phyloP scores from a whole-genome alignment of 345 rosid species.

The Eucalyptus regnans region DNA sequence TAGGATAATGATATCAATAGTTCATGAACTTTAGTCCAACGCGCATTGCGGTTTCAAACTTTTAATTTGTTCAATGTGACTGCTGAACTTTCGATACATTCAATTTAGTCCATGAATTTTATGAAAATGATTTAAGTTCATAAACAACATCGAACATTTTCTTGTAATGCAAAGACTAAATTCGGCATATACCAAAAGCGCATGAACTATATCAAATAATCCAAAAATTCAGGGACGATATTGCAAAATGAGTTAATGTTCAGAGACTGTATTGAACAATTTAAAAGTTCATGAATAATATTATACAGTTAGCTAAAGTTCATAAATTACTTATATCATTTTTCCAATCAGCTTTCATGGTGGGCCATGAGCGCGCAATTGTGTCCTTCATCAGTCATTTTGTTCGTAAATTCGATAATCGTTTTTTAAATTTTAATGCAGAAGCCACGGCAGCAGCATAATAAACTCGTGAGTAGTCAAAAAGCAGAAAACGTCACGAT shows the following conservation, averaged over 20 bases:
- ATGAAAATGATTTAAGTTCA: no score
- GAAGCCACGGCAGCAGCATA: neutral
- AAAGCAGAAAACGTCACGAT: neutral
- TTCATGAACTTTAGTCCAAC: no score
- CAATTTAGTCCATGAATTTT: accelerated
- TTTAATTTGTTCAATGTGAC: accelerated
- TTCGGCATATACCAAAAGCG: accelerated
- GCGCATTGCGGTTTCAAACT: accelerated
- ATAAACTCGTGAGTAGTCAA: accelerated
- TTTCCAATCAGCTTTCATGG: neutral
- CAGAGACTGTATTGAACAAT: accelerated
- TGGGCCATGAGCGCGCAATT: no score
- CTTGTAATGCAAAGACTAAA: accelerated
- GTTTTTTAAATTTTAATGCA: neutral
- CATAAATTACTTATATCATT: accelerated
- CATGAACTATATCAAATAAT: accelerated
- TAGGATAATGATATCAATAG: neutral
- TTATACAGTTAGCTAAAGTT: no score
- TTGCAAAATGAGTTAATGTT: accelerated
- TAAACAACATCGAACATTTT: accelerated
- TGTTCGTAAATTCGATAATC: neutral
- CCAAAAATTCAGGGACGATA: accelerated
- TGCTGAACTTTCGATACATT: accelerated
- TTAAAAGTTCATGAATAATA: no score
- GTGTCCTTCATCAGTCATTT: neutral